Evolutionary conservation across 306 rosid species (phyloP).

Genomic region (Myrica gale): DNA sequence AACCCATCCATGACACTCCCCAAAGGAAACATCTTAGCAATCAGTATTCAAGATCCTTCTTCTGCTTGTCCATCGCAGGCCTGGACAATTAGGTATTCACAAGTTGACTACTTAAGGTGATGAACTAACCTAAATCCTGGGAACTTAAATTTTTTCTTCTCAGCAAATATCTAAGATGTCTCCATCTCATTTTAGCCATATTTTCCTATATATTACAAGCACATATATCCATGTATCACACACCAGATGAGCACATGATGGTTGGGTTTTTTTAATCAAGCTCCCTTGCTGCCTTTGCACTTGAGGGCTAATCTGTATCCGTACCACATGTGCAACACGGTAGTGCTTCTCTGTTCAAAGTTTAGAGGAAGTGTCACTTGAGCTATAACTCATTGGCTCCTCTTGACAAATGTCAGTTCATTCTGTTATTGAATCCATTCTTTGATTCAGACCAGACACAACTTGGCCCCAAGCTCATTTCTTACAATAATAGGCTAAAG

Average conservation of each 20-base stretch:
- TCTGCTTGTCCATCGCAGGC: not conserved
- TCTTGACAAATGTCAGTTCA: not conserved
- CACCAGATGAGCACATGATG: not conserved
- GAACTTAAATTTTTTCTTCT: not conserved
- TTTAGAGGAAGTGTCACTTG: not conserved
- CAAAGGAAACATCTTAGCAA: not conserved
- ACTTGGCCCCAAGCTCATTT: not conserved
- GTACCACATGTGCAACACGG: not conserved
- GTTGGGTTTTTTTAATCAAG: not conserved
- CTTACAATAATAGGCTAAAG: not conserved
- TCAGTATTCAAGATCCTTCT: not conserved
- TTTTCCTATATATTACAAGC: not conserved
- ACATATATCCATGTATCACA: not conserved
- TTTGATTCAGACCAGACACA: slow-evolving; percentile 8
- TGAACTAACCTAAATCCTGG: not conserved
- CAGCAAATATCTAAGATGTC: not conserved
- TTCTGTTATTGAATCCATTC: not conserved
- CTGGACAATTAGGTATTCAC: not conserved
- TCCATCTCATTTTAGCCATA: not conserved
- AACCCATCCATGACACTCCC: not conserved
- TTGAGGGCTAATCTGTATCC: not conserved
- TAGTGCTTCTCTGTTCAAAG: not conserved
- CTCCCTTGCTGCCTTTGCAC: not conserved
- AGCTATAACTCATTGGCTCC: not conserved
- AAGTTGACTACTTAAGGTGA: not conserved